Conservation (phyloP, 2,329 filamentous ascomycete species). For the Sphaerulina populicola region DNA sequence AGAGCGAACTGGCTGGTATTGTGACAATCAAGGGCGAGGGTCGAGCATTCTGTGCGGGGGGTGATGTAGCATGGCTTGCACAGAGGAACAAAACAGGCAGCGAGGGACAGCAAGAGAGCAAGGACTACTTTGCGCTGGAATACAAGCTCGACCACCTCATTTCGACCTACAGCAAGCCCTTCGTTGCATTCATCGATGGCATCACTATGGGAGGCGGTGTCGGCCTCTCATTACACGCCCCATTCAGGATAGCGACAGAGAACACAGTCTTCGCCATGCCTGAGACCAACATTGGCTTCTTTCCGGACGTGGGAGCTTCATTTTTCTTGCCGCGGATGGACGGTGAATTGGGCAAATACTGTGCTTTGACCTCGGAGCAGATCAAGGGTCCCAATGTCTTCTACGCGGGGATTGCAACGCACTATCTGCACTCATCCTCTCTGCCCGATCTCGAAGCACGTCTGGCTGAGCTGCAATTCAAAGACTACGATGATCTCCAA, state of each 20-base stretch:
- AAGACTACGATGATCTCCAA: slow-evolving; percentile 58
- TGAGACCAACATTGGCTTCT: slow-evolving; percentile 96
- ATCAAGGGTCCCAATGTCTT: slow-evolving; percentile 77
- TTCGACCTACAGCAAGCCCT: slow-evolving; percentile 86
- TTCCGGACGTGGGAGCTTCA: slow-evolving; percentile 92
- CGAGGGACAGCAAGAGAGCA: slow-evolving; percentile 64
- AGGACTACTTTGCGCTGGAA: slow-evolving; percentile 86
- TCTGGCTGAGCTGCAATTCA: slow-evolving; percentile 81
- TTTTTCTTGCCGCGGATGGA: slow-evolving; percentile 92
- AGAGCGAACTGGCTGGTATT: slow-evolving; percentile 88
- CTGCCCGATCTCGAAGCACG: slow-evolving; percentile 73
- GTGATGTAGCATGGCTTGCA: slow-evolving; percentile 77
- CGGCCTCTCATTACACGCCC: slow-evolving; percentile 86
- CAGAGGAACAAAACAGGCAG: slow-evolving; percentile 58
- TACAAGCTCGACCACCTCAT: slow-evolving; percentile 95
- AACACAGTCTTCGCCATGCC: slow-evolving; percentile 96
- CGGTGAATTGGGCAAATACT: slow-evolving; percentile 78
- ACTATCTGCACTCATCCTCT: slow-evolving; percentile 88
- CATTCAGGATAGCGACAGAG: slow-evolving; percentile 93
- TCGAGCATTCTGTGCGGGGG: slow-evolving; percentile 82
- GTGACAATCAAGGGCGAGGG: slow-evolving; percentile 87
- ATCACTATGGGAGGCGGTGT: slow-evolving; percentile 98
- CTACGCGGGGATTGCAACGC: slow-evolving; percentile 85
- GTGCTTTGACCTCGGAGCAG: slow-evolving; percentile 81
- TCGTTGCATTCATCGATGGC: slow-evolving; percentile 92